Conservation (phyloP, 225 moss, liverwort and hornwort genomes). For the Sphagnum tenellum region DNA sequence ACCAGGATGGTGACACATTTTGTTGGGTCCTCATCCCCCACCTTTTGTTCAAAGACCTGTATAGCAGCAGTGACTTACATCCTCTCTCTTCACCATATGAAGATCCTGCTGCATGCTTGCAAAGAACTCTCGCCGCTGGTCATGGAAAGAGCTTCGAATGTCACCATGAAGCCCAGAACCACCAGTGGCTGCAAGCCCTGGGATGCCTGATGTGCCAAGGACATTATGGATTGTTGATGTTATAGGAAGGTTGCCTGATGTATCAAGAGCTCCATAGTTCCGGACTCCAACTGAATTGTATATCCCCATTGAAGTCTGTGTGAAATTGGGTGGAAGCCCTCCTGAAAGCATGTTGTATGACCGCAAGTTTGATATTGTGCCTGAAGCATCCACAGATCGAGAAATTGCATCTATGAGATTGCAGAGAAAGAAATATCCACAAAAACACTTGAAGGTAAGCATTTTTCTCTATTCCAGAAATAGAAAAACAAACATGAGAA, state of each 20-base stretch:
- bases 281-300: constrained; percentile 82
- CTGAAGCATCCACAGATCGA: constrained; percentile 18
- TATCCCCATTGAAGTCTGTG: constrained; percentile 84
- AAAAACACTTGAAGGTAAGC: no score
- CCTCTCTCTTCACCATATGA: constrained; percentile 41
- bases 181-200: constrained; percentile 93
- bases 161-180: constrained; percentile 58
- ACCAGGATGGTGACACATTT: no score
- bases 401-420: no score
- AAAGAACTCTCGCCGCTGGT: constrained; percentile 54
- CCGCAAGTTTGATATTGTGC: constrained; percentile 74
- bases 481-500: no score
- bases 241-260: constrained; percentile 49
- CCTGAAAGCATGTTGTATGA: constrained; percentile 82
- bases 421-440: no score
- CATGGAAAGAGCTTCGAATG: constrained; percentile 44
- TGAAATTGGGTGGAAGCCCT: constrained; percentile 94
- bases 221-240: constrained; percentile 54
- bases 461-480: no score
- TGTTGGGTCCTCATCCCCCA: not conserved
- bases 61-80: constrained; percentile 14
- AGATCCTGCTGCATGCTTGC: constrained; percentile 48
- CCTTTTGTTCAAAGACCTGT: constrained; percentile 6
- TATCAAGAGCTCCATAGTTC: constrained; percentile 67
- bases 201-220: constrained; percentile 68